Base-by-base conservation (phyloP, 495 filamentous ascomycete species). In the Aspergillus baeticus region DNA sequence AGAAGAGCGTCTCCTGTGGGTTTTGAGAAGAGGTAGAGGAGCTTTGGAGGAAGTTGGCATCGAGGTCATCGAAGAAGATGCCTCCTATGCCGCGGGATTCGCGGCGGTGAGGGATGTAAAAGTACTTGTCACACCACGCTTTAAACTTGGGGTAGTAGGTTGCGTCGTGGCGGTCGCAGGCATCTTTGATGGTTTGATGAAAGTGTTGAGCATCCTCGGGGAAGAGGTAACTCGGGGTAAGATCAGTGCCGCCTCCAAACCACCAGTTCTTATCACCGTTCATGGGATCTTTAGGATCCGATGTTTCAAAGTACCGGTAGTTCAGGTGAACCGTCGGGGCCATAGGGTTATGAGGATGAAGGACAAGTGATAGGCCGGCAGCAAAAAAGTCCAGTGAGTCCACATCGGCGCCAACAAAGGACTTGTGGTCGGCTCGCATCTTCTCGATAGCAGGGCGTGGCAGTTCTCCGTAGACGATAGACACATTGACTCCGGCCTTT, bases 41-140 rank as follows among this genome's bases (percentile, higher is more conserved):
- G 20, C 64, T 65, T 49, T 78, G 63, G 31, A 78, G 65, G 68
- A 76, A 77, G 54, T 63, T 70, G 60, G 91, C 89, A 68, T 98
- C 94, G 18, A 98, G 77, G 64, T 99, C 94, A 70, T 98, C 94
- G 65, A 99, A 99, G 81, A 99, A 99, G 69, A 99, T 98, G 18
- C 94, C 94, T 31, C 94, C 94, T 21, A 99, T 72, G 41, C 94
- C 94, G 33, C 94, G 86, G n/a, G 82, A 77, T 74, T 99, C 94
- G 51, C 81, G 81, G 33, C 94, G 90, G 72, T 99, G 94, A 61
- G 90, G 90, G 63, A 96, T 85, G 74, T 82, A 85, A 73, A 99
- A 99, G 77, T 99, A 99, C 60, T 92, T 86, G 68, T 99, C 94
- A 68, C 94, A 99, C 94, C 94, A 99, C 59, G 87, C 84, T 77